Percentiles rank a stretch among this genome's conserved stretches.
Evolutionary conservation across 441 rosid genomes (phyloP).

Genomic region (Erysimum cheiri): DNA sequence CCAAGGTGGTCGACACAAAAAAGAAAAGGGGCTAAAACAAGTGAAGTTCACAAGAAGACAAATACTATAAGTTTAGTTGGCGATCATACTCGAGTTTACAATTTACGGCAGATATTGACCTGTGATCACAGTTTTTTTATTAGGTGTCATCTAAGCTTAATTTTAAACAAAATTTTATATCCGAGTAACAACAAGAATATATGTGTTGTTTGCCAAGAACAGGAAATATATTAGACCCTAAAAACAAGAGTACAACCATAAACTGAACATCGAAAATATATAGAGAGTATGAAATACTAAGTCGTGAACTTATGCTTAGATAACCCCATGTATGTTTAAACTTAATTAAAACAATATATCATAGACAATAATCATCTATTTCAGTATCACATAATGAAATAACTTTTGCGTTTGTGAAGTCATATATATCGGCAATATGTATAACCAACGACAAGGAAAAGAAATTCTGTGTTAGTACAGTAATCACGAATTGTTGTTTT

Average conservation of each 20-base stretch:
- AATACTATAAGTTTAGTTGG: conserved; percentile 21
- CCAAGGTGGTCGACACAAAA: not conserved
- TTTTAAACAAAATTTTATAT: not conserved
- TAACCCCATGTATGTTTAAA: not conserved
- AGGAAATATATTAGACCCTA: not conserved
- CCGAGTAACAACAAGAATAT: conserved; percentile 5
- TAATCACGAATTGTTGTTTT: not conserved
- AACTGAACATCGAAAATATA: not conserved
- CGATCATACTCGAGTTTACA: not conserved
- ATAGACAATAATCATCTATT: not conserved
- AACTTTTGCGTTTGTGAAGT: not conserved
- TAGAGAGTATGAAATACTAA: not conserved
- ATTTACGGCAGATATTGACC: conserved; percentile 3
- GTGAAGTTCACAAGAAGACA: conserved; percentile 23
- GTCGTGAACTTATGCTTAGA: conserved; percentile 11
- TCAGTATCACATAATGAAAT: not conserved
- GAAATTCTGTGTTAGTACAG: not conserved
- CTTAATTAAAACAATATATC: not conserved
- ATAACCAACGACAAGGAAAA: not conserved
- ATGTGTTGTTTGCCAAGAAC: not conserved
- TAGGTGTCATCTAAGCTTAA: conserved; percentile 24
- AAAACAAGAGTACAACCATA: not conserved
- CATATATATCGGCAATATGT: not conserved
- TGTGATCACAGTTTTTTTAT: conserved; percentile 7
- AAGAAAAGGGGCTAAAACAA: conserved; percentile 13